Conservation (phyloP, 2,329 filamentous ascomycete genomes). For the Colletotrichum brevisporum region DNA sequence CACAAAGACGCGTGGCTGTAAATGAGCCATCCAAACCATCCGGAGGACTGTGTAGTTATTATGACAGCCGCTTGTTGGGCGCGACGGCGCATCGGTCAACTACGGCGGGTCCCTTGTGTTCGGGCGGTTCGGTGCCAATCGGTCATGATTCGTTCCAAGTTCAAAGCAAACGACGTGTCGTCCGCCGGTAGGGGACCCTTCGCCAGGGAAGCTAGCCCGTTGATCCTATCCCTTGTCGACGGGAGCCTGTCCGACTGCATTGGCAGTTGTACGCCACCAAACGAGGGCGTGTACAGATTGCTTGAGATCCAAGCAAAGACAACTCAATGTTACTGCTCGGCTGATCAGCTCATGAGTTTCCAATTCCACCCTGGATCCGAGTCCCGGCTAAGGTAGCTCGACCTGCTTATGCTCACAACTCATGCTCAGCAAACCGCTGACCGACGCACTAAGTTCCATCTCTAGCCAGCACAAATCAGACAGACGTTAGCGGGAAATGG, state of each 20-base stretch:
- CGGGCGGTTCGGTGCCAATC: slow-evolving; percentile 7
- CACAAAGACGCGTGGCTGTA: slow-evolving; percentile 23
- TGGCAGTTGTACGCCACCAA: slow-evolving; percentile 5
- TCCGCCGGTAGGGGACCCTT: slow-evolving; percentile 5
- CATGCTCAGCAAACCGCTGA: background rate
- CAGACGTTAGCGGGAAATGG: too few species aligned
- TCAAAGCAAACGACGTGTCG: slow-evolving; percentile 28
- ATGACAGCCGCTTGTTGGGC: background rate
- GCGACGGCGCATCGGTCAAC: background rate
- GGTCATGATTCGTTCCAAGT: slow-evolving; percentile 22
- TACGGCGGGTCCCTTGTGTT: slow-evolving; percentile 2
- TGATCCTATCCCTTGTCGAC: slow-evolving; percentile 25
- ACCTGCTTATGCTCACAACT: slow-evolving; percentile 1
- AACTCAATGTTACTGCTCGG: slow-evolving; percentile 12
- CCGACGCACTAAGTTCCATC: background rate
- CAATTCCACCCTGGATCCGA: slow-evolving; percentile 1
- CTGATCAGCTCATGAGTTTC: slow-evolving; percentile 29
- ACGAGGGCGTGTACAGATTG: slow-evolving; percentile 23
- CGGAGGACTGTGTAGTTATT: background rate
- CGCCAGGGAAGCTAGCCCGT: slow-evolving; percentile 2
- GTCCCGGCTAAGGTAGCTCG: background rate
- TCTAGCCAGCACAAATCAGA: background rate
- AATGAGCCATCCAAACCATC: background rate
- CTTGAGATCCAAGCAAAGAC: slow-evolving; percentile 10
- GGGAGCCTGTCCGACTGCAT: slow-evolving; percentile 19